A percentile compares a stretch with the other conserved stretches of the same genome.
These are phyloP conservation scores for Calocybe indica DNA, from an alignment of 768 basidiomycete genomes.

Conservation along the genomic window DNA sequence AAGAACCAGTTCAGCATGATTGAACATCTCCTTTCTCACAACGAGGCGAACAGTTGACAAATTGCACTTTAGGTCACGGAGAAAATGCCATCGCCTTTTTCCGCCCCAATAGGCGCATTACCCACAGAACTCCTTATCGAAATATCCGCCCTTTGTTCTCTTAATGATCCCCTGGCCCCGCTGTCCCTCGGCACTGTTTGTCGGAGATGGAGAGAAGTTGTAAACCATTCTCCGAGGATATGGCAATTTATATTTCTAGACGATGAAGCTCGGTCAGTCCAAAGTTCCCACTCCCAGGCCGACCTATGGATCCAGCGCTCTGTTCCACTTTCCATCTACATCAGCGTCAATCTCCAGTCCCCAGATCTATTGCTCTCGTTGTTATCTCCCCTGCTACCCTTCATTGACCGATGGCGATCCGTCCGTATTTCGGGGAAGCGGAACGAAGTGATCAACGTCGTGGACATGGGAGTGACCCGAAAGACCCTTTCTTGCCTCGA, in stretches of 20 bases:
- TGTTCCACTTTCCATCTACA: slow-evolving; percentile 44
- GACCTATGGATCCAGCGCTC: slow-evolving; percentile 50
- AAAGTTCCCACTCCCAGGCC: slow-evolving; percentile 41
- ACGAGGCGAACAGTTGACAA: no score
- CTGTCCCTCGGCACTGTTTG: slow-evolving; percentile 50
- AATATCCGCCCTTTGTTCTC: slow-evolving; percentile 44
- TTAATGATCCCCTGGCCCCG: slow-evolving; percentile 40
- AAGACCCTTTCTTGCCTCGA: slow-evolving; percentile 14
- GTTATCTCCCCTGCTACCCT: slow-evolving; percentile 54
- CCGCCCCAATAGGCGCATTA: slow-evolving; percentile 15
- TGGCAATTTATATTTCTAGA: slow-evolving; percentile 57
- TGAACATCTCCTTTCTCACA: no score
- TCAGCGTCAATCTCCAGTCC: slow-evolving; percentile 43
- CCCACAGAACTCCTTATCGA: slow-evolving; percentile 62
- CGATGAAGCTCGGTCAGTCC: slow-evolving; percentile 27
- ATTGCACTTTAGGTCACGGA: no score
- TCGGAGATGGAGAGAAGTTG: slow-evolving; percentile 50
- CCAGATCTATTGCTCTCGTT: slow-evolving; percentile 54
- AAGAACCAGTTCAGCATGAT: no score
- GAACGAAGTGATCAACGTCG: slow-evolving; percentile 29
- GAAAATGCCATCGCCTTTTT: no score
- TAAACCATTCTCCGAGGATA: slow-evolving; percentile 45
- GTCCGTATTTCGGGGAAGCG: slow-evolving; percentile 39
- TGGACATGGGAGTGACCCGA: no score
- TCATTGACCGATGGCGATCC: slow-evolving; percentile 52